Percentiles rank a stretch among this genome's conserved stretches.
Evolutionary conservation across 75 land plant species (phyloP).

Genomic region (Gnetum montanum): DNA sequence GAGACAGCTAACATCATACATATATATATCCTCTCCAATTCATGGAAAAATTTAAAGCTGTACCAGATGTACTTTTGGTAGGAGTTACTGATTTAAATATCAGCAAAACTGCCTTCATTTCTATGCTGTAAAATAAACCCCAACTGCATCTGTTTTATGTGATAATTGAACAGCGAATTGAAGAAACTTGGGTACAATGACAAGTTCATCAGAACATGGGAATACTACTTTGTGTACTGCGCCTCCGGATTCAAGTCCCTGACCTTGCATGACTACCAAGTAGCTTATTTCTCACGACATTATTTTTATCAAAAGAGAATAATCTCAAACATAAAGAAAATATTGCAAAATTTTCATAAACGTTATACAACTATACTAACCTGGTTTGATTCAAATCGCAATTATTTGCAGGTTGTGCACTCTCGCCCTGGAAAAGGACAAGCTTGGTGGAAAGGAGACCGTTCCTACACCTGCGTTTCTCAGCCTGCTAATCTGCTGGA

Average conservation of each 20-base stretch:
- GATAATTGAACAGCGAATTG: conserved; percentile 35
- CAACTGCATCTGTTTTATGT: background rate
- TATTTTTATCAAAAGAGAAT: too few species aligned
- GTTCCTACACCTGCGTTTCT: too few species aligned
- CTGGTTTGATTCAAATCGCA: background rate
- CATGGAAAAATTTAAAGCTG: background rate
- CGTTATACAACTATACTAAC: background rate
- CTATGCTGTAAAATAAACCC: background rate
- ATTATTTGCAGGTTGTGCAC: conserved; percentile 55
- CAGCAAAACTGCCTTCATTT: background rate
- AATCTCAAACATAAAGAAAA: too few species aligned
- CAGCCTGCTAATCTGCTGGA: too few species aligned
- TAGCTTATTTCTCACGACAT: conserved; percentile 6
- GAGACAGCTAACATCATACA: background rate
- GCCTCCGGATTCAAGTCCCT: conserved; percentile 77
- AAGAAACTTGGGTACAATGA: conserved; percentile 63
- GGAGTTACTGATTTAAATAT: background rate
- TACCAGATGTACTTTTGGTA: background rate
- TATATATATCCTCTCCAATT: background rate
- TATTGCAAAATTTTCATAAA: too few species aligned
- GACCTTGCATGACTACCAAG: conserved; percentile 73
- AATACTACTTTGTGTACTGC: conserved; percentile 86
- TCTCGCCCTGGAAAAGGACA: conserved; percentile 69
- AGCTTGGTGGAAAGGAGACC: too few species aligned
- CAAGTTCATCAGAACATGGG: conserved; percentile 86